Conservation (phyloP, 345 rosid species). For the Citrus australasica region DNA sequence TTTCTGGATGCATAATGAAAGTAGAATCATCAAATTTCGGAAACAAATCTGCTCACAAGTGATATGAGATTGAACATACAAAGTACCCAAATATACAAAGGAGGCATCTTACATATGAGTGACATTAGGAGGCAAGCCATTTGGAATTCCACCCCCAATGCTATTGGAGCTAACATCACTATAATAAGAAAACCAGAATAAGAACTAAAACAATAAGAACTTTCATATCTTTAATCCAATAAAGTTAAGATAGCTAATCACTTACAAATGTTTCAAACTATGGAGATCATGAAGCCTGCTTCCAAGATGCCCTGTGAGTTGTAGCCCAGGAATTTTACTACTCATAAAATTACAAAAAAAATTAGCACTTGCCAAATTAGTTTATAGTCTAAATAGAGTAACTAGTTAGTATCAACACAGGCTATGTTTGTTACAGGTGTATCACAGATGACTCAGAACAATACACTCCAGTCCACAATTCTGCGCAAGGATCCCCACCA, state of each 20-base stretch:
- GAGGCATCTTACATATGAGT: conserved; percentile 63
- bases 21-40: neutral
- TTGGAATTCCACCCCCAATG: conserved; percentile 72
- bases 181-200: conserved; percentile 16
- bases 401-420: neutral
- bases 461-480: conserved; percentile 82
- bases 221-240: neutral
- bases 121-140: conserved; percentile 67
- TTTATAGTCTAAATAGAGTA: neutral
- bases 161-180: conserved; percentile 82
- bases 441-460: conserved; percentile 68
- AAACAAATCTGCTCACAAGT: neutral
- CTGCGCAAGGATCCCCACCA: conserved; percentile 82
- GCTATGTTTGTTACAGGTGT: conserved; percentile 45
- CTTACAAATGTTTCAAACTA: conserved; percentile 70
- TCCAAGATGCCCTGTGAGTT: conserved; percentile 67
- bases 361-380: neutral
- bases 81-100: neutral
- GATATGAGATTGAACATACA: neutral
- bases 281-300: conserved; percentile 63
- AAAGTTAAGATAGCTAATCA: conserved; percentile 9
- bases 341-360: conserved; percentile 10
- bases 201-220: neutral
- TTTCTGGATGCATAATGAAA: conserved; percentile 41
- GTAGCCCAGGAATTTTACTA: conserved; percentile 58